Conservation (phyloP, 164 flowering plant genomes). For the Magnolia sinica region DNA sequence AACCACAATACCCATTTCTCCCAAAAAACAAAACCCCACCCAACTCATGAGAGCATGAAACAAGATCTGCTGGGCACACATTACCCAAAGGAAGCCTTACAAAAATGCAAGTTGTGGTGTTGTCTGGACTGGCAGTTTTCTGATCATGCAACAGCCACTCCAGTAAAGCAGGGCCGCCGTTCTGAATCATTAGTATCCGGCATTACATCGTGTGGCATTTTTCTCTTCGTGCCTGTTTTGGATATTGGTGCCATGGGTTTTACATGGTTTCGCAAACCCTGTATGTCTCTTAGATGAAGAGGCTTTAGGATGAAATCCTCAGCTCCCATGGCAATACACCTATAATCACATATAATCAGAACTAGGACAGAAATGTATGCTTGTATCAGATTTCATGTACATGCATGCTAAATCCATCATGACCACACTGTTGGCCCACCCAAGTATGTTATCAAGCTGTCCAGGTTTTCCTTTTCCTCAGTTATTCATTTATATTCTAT, state of each 20-base stretch:
- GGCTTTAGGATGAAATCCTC: constrained; percentile 31
- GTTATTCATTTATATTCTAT: too few relatives aligned
- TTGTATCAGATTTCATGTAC: too few relatives aligned
- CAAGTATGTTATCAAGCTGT: not conserved
- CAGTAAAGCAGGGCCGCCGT: constrained; percentile 22
- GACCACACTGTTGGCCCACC: not conserved
- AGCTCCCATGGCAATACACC: constrained; percentile 27
- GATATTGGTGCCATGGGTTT: constrained; percentile 8
- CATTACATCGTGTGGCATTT: constrained; percentile 20
- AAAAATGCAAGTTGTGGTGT: too few relatives aligned
- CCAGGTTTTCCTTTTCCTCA: too few relatives aligned
- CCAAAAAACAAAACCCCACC: constrained; percentile 10
- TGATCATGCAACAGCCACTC: constrained; percentile 26
- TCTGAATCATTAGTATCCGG: constrained; percentile 24
- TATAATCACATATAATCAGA: not conserved
- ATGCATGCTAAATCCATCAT: too few relatives aligned
- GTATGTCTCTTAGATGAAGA: constrained; percentile 14
- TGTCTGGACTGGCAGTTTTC: too few relatives aligned
- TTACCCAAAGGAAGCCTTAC: not conserved
- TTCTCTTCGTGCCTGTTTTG: constrained; percentile 22
- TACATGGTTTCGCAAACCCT: constrained; percentile 18
- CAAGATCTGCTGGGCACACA: constrained; percentile 6
- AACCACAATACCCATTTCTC: not conserved
- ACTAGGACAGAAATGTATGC: too few relatives aligned
- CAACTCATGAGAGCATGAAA: not conserved